Percentiles rank a stretch among this genome's conserved stretches.
Evolutionary conservation across 306 rosid genomes (phyloP).

Genomic region (Vachellia pachyceras): DNA sequence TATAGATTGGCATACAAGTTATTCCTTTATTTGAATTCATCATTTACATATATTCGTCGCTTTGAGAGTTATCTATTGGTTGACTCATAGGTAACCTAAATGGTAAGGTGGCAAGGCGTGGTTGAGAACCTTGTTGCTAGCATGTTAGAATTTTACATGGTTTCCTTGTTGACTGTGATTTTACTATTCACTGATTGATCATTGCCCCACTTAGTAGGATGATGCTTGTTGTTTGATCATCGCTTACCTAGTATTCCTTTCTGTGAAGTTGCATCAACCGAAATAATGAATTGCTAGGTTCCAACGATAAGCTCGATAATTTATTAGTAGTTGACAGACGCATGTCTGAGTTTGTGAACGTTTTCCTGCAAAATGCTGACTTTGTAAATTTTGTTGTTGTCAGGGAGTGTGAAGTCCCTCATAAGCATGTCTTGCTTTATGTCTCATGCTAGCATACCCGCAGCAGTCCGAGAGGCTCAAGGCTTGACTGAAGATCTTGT

Average conservation of each 20-base stretch:
- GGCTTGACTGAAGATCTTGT: constrained; percentile 85
- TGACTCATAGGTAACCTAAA: no score
- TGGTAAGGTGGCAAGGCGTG: background rate
- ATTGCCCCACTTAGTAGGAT: no score
- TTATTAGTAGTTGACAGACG: background rate
- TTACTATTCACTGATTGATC: no score
- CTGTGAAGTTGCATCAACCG: background rate
- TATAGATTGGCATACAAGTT: no score
- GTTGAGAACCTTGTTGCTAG: background rate
- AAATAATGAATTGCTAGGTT: background rate
- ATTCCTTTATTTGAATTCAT: no score
- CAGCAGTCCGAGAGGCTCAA: constrained; percentile 72
- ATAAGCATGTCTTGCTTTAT: constrained; percentile 84
- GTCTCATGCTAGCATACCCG: constrained; percentile 91
- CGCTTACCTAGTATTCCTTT: background rate
- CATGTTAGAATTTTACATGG: background rate
- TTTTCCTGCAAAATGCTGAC: background rate
- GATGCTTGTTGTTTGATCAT: background rate
- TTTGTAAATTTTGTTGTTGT: constrained; percentile 19
- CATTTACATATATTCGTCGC: no score
- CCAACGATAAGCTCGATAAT: background rate
- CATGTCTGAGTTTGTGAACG: background rate
- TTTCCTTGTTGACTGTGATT: background rate
- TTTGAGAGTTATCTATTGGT: no score
- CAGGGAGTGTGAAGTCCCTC: constrained; percentile 91